Evolutionary conservation across 257 asterid species (phyloP), one percentile per base, ranked within the genome.

Genomic region (Scutellaria galericulata): DNA sequence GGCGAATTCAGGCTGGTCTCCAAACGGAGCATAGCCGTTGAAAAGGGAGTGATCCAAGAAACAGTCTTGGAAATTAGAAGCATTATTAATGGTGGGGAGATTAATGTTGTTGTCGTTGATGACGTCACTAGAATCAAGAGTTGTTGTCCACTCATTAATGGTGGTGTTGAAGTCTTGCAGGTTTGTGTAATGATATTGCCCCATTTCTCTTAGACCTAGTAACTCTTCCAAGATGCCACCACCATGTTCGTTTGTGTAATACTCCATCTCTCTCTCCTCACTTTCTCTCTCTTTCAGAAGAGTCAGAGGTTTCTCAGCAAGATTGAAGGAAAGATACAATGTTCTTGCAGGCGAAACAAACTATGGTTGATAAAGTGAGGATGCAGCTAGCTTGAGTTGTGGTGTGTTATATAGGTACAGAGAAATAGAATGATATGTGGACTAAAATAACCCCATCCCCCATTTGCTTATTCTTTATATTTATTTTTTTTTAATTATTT

Each of bases 191-290:
- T 24, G 27, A 24, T 24, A 24, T 13, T 37, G 44, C 14, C 66
- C 73, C 77, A 64, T 48, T 11, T 71, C 85, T 68, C 82, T 83
- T 5, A 82, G 35, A 39, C 78, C 74, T 31, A 83, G 18, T 15
- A 87, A 59, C 57, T 87, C 96, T 68, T 89, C 90, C 71, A 86
- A 75, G 61, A 81, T 44, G 12, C 4, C 2, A 7, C 48, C 83
- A 31, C 76, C 74, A 20, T 71, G 65, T 9, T 82, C 79, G 42
- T 72, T 73, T 18, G 68, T 48, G 75, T 66, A 80, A 53, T 61
- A 80, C 75, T 89, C 96, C 96, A 89, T 84, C 5, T 52, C 41
- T 75, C 64, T 67, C 65, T 4, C 48, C 57, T 54, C 52, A 77
- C 68, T 75, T 52, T 63, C 57, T 53, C 55, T 60, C 70, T 56